phyloP scores from a whole-genome alignment of 2,329 filamentous ascomycete genomes.

The Akanthomyces lecanii region DNA sequence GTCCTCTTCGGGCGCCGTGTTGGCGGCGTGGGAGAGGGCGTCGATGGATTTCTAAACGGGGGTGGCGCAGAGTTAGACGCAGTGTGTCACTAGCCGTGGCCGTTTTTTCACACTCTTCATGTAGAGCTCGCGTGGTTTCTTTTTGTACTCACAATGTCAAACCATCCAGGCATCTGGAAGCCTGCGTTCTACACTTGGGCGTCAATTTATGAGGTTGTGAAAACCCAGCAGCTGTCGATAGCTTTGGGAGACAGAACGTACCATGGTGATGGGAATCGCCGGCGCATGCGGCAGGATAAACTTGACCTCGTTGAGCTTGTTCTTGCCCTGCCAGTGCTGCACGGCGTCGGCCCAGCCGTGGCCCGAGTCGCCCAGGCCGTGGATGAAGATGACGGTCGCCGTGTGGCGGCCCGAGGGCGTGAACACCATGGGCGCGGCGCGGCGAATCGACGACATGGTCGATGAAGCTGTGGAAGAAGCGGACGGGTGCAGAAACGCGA shows the following conservation, averaged over 20 bases:
- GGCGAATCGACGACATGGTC: slow-evolving; percentile 25
- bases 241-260: slow-evolving; percentile 21
- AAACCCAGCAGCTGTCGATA: too few species aligned
- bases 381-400: slow-evolving; percentile 89
- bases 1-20: slow-evolving; percentile 46
- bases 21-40: slow-evolving; percentile 28
- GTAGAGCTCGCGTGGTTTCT: neutral
- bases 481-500: neutral
- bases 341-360: slow-evolving; percentile 77
- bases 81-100: too few species aligned
- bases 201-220: neutral
- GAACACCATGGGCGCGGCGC: slow-evolving; percentile 59
- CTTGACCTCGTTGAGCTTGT: slow-evolving; percentile 81
- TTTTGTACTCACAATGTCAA: slow-evolving; percentile 60
- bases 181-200: slow-evolving; percentile 59
- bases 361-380: slow-evolving; percentile 84
- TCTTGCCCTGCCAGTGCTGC: slow-evolving; percentile 77
- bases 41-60: slow-evolving; percentile 31
- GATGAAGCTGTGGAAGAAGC: neutral
- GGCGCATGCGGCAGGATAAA: slow-evolving; percentile 95
- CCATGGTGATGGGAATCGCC: slow-evolving; percentile 72
- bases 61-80: neutral
- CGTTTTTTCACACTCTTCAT: neutral
- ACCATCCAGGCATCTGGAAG: slow-evolving; percentile 83
- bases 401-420: slow-evolving; percentile 81